Conservation (phyloP, 306 rosid species). For the Canavalia ensiformis region DNA sequence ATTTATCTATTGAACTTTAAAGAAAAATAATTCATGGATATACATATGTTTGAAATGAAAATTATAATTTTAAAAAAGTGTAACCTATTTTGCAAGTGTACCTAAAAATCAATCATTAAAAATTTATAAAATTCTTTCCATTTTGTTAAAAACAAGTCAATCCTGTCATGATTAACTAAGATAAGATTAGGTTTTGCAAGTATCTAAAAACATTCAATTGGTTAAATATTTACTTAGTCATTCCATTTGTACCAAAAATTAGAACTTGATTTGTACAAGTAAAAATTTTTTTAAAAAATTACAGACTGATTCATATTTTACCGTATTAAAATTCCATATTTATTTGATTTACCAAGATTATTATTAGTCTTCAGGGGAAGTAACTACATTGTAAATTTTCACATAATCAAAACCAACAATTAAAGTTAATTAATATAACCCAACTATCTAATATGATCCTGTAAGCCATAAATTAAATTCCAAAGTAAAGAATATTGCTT, state of each 20-base stretch:
- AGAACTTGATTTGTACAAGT: not conserved
- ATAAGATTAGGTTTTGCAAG: not conserved
- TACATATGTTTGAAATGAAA: not conserved
- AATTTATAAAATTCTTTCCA: not conserved
- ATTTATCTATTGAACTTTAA: not conserved
- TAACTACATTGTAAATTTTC: not conserved
- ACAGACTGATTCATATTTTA: not conserved
- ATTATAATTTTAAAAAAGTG: no score
- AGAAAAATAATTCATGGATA: not conserved
- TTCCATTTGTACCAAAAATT: not conserved
- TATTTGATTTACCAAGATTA: not conserved
- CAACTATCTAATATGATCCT: not conserved
- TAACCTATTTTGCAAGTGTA: not conserved
- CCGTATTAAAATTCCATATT: not conserved
- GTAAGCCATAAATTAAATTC: not conserved
- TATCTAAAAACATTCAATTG: not conserved
- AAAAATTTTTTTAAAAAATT: not conserved
- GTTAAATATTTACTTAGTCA: not conserved
- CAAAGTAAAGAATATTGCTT: constrained; percentile 28
- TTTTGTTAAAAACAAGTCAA: not conserved
- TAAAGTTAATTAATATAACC: constrained; percentile 2
- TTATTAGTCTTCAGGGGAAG: not conserved
- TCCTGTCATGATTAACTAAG: not conserved
- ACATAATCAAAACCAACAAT: not conserved
- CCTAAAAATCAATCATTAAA: not conserved